Conservation (phyloP, 192 early-diverging fungal species). For the Coemansia pectinata region DNA sequence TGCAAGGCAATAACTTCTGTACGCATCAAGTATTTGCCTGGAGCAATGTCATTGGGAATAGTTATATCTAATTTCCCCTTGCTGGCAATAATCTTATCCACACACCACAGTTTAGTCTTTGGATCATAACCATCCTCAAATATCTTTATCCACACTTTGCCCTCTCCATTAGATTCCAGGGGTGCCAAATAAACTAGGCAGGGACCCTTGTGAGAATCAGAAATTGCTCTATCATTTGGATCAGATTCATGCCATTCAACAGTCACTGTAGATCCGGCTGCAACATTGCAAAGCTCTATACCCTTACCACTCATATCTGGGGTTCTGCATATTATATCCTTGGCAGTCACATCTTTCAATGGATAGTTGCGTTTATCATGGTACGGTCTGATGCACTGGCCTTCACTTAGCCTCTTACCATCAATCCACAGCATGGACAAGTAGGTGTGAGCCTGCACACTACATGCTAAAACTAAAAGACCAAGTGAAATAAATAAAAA, state of each 20-base stretch:
- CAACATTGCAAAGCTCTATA: constrained; percentile 10
- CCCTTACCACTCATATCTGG: not conserved
- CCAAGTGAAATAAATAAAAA: constrained; percentile 4
- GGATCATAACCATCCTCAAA: constrained; percentile 16
- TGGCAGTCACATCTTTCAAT: constrained; percentile 9
- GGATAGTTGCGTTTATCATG: constrained; percentile 24
- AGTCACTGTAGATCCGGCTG: constrained; percentile 17
- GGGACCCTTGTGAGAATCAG: constrained; percentile 20
- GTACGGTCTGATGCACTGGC: constrained; percentile 37
- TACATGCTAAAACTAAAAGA: constrained; percentile 9
- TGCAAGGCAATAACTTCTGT: too few relatives aligned
- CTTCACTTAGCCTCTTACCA: constrained; percentile 13
- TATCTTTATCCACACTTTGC: constrained; percentile 22
- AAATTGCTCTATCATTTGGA: constrained; percentile 12
- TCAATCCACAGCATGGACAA: constrained; percentile 25
- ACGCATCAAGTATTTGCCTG: constrained; percentile 27
- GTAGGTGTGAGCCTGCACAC: constrained; percentile 34
- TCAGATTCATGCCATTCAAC: constrained; percentile 30
- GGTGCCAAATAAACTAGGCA: constrained; percentile 19
- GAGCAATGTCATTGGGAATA: constrained; percentile 15
- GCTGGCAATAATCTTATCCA: constrained; percentile 14
- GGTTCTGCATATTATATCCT: constrained; percentile 23
- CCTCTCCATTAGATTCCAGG: constrained; percentile 6
- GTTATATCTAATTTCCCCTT: constrained; percentile 12
- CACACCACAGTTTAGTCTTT: constrained; percentile 12